Conservation (phyloP, 2,329 filamentous ascomycete species). For the Calonectria pauciramosa region DNA sequence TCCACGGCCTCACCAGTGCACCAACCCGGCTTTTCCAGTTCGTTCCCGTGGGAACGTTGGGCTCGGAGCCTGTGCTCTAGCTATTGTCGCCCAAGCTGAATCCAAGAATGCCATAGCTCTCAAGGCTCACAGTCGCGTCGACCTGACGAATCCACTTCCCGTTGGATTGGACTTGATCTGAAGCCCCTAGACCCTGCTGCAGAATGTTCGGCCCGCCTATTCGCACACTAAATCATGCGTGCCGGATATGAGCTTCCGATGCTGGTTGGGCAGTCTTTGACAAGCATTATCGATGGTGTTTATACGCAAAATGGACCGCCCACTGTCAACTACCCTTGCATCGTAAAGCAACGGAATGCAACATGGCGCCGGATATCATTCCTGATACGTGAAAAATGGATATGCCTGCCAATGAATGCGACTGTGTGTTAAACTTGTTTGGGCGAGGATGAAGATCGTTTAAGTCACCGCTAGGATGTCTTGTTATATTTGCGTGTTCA, state of each 20-base stretch:
- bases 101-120: slow-evolving; percentile 6
- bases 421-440: background rate
- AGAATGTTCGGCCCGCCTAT: background rate
- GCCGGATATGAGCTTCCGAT: background rate
- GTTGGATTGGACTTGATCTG: background rate
- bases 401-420: background rate
- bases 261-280: background rate
- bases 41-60: slow-evolving; percentile 10
- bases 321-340: background rate
- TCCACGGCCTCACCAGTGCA: background rate
- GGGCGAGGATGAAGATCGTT: background rate
- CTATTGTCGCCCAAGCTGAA: slow-evolving; percentile 15
- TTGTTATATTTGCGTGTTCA: background rate
- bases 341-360: background rate
- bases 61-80: background rate
- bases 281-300: background rate
- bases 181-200: slow-evolving; percentile 13
- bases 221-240: background rate
- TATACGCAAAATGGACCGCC: background rate
- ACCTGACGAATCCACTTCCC: background rate
- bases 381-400: background rate
- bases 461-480: background rate
- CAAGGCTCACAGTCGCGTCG: slow-evolving; percentile 6
- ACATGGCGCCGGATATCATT: background rate
- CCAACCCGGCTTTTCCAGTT: background rate